Evolutionary conservation across 306 rosid genomes (phyloP).

Genomic region (Casuarina equisetifolia): DNA sequence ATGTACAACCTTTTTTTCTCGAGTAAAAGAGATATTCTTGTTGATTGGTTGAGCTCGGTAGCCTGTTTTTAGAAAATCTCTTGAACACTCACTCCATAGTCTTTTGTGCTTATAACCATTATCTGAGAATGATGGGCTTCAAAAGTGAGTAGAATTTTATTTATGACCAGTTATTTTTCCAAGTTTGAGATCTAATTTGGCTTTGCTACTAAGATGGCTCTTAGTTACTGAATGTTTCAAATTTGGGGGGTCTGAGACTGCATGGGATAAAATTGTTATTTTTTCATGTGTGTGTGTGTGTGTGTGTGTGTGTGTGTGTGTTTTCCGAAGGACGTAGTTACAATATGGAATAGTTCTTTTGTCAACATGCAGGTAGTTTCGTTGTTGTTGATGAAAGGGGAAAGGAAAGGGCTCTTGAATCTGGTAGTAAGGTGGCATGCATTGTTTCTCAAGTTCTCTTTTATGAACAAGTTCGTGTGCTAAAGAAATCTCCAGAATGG

Average conservation of each 20-base stretch:
- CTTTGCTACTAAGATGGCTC: not conserved
- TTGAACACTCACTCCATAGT: not conserved
- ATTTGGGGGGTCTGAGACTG: not conserved
- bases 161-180: not conserved
- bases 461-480: constrained; percentile 72
- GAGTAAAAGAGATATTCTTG: too few relatives aligned
- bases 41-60: not conserved
- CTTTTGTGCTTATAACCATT: not conserved
- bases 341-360: constrained; percentile 16
- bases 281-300: not conserved
- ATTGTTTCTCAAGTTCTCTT: constrained; percentile 77
- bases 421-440: constrained; percentile 86
- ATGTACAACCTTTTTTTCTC: not conserved
- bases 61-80: not conserved
- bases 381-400: constrained; percentile 84
- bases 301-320: not conserved
- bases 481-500: constrained; percentile 74
- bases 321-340: not conserved
- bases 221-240: not conserved
- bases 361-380: constrained; percentile 61
- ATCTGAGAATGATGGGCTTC: not conserved
- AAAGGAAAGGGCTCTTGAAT: constrained; percentile 84
- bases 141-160: not conserved
- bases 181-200: not conserved
- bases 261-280: not conserved